Evolutionary conservation across 306 rosid species (phyloP).

Genomic region (Sesbania bispinosa): DNA sequence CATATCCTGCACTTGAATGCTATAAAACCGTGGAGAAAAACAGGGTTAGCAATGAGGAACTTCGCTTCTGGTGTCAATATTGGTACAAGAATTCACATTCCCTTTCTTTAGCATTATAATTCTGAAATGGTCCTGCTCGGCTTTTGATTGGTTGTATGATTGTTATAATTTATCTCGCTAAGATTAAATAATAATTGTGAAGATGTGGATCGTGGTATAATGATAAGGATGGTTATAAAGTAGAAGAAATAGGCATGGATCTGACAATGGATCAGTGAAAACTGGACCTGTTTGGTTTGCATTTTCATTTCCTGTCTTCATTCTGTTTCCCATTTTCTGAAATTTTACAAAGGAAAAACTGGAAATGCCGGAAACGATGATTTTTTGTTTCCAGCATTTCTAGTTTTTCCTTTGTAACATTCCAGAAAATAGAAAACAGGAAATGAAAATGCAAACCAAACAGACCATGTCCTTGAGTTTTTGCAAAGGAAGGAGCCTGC

Average conservation of each 20-base stretch:
- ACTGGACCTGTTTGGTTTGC: no score
- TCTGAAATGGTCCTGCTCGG: background rate
- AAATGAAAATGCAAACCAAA: no score
- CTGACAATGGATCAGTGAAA: background rate
- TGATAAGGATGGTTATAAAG: background rate
- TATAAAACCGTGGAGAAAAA: conserved; percentile 70
- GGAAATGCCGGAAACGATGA: no score
- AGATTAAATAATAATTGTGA: background rate
- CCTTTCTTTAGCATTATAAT: background rate
- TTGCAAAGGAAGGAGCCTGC: conserved; percentile 17
- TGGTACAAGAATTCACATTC: conserved; percentile 51
- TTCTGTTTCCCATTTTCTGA: no score
- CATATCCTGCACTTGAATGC: conserved; percentile 91
- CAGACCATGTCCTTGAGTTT: conserved; percentile 1
- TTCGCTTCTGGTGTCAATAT: conserved; percentile 94
- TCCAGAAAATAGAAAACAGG: no score
- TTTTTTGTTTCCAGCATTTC: no score
- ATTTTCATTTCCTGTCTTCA: no score
- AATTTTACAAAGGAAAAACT: no score
- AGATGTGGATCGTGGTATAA: conserved; percentile 1
- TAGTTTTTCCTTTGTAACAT: no score
- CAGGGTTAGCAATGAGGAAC: conserved; percentile 56
- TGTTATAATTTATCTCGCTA: background rate
- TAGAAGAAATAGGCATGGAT: background rate
- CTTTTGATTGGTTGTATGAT: no score